Evolutionary conservation across 78 protist genomes (phyloP), one percentile per base, ranked within the genome.

Genomic region (Emiliania huxleyi): DNA sequence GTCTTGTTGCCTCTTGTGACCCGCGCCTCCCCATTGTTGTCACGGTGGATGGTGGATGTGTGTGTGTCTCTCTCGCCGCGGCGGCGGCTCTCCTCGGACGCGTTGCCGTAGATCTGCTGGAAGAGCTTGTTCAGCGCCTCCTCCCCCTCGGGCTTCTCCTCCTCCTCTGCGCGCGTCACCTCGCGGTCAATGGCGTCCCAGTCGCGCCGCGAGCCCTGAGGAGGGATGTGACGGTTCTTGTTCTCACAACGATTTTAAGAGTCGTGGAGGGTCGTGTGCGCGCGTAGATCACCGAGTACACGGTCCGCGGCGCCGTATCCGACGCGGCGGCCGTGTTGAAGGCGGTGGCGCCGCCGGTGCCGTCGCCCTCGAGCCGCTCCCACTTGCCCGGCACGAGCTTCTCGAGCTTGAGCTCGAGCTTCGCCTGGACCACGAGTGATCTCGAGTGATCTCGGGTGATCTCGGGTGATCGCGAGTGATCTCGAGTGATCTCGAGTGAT

Each of bases 331-430:
- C 21, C 3, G 42, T 12, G 12, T 2, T 18, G 40, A 42, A 25
- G 29, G 49, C 26, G 19, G 2, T 29, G 43, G 44, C 49, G 15
- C 42, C 89, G 40, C 56, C 89, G 18, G 35, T 38, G 89, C 89
- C 89, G 4, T 1, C 1, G 55, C 89, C 89, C 55, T 81, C 89
- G 18, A 81, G 89, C 37, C 35, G 0, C n/a, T 81, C 89, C 89
- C 89, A 81, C 89, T 81, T 81, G 69, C 90, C 90, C 0, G 95
- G 62, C 49, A 91, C n/a, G 12, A 81, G 90, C 85, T 96, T 96
- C 92, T 96, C 91, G 52, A 96, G 69, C 46, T 69, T 83, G 75
- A 96, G 55, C 90, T 96, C 97, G 35, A 96, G 22, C 89, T 81
- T 81, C n/a, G n/a, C n/a, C n/a, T n/a, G n/a, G n/a, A n/a, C n/a